Evolutionary conservation across 2,329 filamentous ascomycete species (phyloP).

Genomic region (Pseudocercospora eumusae): DNA sequence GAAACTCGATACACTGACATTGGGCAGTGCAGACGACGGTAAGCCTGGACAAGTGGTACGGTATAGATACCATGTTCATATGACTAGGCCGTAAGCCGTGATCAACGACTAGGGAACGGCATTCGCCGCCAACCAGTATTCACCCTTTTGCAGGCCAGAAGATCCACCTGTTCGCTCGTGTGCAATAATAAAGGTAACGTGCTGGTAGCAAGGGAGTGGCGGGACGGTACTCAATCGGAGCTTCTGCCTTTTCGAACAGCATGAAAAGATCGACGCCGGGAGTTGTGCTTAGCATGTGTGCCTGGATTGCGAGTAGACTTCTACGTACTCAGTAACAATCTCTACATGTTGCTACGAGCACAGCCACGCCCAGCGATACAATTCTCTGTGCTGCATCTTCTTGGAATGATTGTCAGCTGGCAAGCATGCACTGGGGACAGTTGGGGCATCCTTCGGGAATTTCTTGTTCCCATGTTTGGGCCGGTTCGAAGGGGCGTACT

Average conservation of each 20-base stretch:
- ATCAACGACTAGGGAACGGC: constrained; percentile 22
- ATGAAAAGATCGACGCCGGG: constrained; percentile 29
- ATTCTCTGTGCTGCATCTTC: not conserved
- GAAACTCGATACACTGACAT: constrained; percentile 7
- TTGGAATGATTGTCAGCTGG: not conserved
- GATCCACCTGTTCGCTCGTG: constrained; percentile 32
- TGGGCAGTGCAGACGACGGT: constrained; percentile 2
- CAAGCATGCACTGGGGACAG: not conserved
- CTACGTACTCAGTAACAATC: constrained; percentile 16
- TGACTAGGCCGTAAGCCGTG: constrained; percentile 15
- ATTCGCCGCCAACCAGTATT: constrained; percentile 26
- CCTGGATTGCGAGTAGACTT: constrained; percentile 22
- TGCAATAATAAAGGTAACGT: constrained; percentile 29
- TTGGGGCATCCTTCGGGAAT: constrained; percentile 21
- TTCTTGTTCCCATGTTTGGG: constrained; percentile 11
- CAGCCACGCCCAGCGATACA: not conserved
- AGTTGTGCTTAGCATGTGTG: constrained; percentile 27
- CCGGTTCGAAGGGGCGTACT: constrained; percentile 13
- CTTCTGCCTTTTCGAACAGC: constrained; percentile 34
- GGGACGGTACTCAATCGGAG: constrained; percentile 39
- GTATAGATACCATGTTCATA: constrained; percentile 20
- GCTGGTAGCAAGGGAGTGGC: constrained; percentile 30
- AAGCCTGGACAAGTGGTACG: constrained; percentile 3
- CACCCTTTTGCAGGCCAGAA: constrained; percentile 27
- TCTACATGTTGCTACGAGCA: constrained; percentile 8